These are phyloP conservation scores for Trichoderma polysporum DNA, from an alignment of 2,329 filamentous ascomycete genomes.

Conservation along the genomic window DNA sequence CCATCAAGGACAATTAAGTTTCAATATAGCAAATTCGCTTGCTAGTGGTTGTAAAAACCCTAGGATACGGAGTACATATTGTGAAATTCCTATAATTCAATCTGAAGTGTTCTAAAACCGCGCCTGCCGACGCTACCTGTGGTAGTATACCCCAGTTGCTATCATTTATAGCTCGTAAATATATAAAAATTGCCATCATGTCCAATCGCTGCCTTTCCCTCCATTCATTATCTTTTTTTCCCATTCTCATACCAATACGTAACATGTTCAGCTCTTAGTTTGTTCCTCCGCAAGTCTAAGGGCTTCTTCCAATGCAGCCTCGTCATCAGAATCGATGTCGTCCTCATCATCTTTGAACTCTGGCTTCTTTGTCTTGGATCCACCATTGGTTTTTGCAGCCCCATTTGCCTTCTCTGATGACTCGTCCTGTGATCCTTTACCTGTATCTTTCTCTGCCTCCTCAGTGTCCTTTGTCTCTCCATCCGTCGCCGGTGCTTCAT, in stretches of 20 bases:
- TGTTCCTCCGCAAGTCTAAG: constrained; percentile 34
- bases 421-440: background rate
- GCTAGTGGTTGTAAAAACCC: background rate
- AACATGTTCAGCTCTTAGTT: background rate
- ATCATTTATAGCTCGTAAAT: background rate
- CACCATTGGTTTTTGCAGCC: constrained; percentile 12
- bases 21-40: background rate
- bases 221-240: background rate
- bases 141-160: background rate
- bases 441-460: constrained; percentile 9
- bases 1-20: background rate
- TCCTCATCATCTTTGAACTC: constrained; percentile 27
- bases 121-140: background rate
- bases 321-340: constrained; percentile 38
- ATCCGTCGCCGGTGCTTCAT: constrained; percentile 25
- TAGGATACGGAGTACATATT: background rate
- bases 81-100: background rate
- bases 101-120: constrained; percentile 2
- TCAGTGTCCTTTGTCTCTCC: constrained; percentile 19
- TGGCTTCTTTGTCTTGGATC: constrained; percentile 1
- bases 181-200: background rate
- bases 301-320: constrained; percentile 40
- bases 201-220: background rate
- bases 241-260: background rate
- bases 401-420: background rate